Conservation (phyloP, 129 eudicot species). For the Centaurea solstitialis region DNA sequence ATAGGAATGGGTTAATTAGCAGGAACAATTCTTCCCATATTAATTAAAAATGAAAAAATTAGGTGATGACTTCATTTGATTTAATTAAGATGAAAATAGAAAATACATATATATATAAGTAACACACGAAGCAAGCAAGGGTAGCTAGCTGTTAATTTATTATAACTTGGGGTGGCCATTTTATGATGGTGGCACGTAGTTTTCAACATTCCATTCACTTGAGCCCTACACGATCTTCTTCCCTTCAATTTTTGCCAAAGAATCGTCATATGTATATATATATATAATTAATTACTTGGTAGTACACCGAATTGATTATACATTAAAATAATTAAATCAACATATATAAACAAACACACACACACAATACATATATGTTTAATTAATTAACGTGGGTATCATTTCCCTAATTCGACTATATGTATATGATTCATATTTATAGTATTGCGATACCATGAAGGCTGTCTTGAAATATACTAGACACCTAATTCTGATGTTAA, state of each 20-base stretch:
- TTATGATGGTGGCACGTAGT: slow-evolving; percentile 36
- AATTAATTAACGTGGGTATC: background rate
- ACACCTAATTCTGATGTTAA: slow-evolving; percentile 61
- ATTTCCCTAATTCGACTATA: slow-evolving; percentile 1
- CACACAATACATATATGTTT: background rate
- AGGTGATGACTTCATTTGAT: too few relatives aligned
- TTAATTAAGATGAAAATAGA: too few relatives aligned
- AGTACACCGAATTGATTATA: background rate
- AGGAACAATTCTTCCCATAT: too few relatives aligned
- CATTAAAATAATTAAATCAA: background rate
- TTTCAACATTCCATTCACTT: slow-evolving; percentile 45
- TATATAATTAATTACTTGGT: background rate
- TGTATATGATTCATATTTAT: slow-evolving; percentile 1
- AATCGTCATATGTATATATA: background rate
- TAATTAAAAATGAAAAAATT: too few relatives aligned
- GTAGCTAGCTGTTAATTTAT: background rate
- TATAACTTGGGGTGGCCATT: background rate
- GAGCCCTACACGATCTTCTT: slow-evolving; percentile 26
- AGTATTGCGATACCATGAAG: slow-evolving; percentile 23
- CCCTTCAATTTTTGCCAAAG: slow-evolving; percentile 20
- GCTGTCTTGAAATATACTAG: slow-evolving; percentile 40
- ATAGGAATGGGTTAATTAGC: too few relatives aligned
- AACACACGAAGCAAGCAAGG: background rate
- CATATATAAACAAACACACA: background rate
- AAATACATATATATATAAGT: too few relatives aligned